Percentiles rank a stretch among this genome's conserved stretches.
Evolutionary conservation across 176 grass and related monocot genomes (phyloP).

Genomic region (Ensete glaucum): DNA sequence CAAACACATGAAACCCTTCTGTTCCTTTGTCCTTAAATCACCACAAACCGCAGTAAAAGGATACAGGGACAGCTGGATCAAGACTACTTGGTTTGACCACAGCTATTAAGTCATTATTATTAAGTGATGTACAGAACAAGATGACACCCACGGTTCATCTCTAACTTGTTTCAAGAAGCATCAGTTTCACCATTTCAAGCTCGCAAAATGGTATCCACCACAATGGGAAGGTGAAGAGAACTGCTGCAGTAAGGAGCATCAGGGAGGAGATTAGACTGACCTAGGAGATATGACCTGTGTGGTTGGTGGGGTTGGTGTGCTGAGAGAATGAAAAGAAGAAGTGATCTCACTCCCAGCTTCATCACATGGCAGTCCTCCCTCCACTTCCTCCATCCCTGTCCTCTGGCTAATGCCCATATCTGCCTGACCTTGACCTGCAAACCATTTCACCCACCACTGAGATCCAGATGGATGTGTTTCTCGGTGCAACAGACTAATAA

Average conservation of each 20-base stretch:
- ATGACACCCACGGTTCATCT: too few relatives aligned
- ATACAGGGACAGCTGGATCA: too few relatives aligned
- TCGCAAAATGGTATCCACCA: too few relatives aligned
- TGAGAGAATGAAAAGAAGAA: neutral
- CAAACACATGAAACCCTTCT: too few relatives aligned
- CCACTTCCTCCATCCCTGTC: conserved; percentile 17
- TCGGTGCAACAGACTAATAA: neutral
- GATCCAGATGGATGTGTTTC: conserved; percentile 20
- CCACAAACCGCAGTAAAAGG: too few relatives aligned
- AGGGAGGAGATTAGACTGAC: neutral
- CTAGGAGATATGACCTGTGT: neutral
- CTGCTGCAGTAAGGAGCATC: neutral
- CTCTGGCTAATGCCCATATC: conserved; percentile 32
- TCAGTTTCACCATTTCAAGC: too few relatives aligned
- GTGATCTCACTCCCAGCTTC: neutral
- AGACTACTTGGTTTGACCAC: too few relatives aligned
- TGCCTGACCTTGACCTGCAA: conserved; percentile 33
- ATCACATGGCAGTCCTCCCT: conserved; percentile 7
- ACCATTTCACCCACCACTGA: conserved; percentile 20
- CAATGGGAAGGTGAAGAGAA: neutral
- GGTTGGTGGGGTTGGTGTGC: conserved; percentile 17
- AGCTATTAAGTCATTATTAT: too few relatives aligned
- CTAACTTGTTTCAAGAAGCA: too few relatives aligned
- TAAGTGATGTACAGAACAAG: too few relatives aligned
- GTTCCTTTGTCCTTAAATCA: too few relatives aligned